Base-by-base conservation (phyloP, 108 stramenopile species). In the Epipyxis sp. region DNA sequence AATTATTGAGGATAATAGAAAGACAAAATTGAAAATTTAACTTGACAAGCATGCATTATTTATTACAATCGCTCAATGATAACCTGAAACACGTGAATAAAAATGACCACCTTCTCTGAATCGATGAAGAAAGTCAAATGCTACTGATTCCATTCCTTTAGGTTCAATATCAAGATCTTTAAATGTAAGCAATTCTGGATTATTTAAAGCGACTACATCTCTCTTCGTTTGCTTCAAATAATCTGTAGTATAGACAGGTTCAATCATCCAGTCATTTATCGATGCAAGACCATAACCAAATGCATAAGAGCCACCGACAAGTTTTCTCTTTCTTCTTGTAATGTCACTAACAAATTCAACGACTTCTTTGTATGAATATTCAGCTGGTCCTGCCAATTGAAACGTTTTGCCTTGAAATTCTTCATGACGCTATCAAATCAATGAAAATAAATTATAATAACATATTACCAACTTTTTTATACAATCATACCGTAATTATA, bases 321-420 rank as follows among this genome's bases (percentile, higher is more conserved):
- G 85, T 6, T 2, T 61, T 6, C 86, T 86, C 34, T 86, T 76
- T 77, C 88, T 89, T 44, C 84, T 87, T 35, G 93, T 93, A 42
- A 94, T 86, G 82, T 98, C 95, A 74, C 91, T 87, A 30, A 94
- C 93, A 79, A 94, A 96, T 68, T 90, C 87, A 40, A 88, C 93
- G 59, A 97, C 78, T 82, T 99, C 96, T 40, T 88, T 85, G 88
- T 93, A 90, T 20, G 95, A 89, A 81, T 92, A 97, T 77, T 95
- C 94, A 50, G 90, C 82, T 0, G 92, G 91, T 10, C 98, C 98
- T 62, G 92, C 94, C 69, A 94, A 90, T 72, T 97, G 94, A 1
- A 95, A 91, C 1, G 90, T 89, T 54, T 90, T 87, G 13, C 96
- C 96, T 54, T 87, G 90, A 69, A 91, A 93, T 67, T 84, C 88